These are phyloP conservation scores for Nannizziopsis arthrosporioides DNA, from an alignment of 2,329 filamentous ascomycete genomes.

Conservation along the genomic window DNA sequence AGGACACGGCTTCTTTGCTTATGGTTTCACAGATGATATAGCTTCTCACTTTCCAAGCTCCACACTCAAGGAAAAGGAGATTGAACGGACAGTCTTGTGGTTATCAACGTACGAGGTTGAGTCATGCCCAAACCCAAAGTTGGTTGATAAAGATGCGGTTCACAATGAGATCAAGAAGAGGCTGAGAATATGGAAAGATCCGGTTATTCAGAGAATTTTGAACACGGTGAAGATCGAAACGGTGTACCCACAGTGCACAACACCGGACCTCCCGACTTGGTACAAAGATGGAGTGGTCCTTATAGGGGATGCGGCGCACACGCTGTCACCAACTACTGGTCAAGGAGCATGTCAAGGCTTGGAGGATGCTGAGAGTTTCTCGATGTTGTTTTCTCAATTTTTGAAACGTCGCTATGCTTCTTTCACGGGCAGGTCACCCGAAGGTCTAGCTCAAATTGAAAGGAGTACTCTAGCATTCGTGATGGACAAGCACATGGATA, in stretches of 20 bases:
- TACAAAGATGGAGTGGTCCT: conserved; percentile 39
- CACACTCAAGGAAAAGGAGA: not conserved
- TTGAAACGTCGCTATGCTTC: conserved; percentile 15
- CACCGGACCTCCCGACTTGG: conserved; percentile 39
- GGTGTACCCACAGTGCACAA: conserved; percentile 41
- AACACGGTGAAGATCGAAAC: conserved; percentile 29
- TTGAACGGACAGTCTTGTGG: conserved; percentile 28
- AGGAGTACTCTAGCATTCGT: conserved; percentile 21
- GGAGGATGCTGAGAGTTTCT: conserved; percentile 43
- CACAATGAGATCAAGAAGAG: conserved; percentile 30
- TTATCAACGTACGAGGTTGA: conserved; percentile 37
- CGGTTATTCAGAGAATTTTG: conserved; percentile 35
- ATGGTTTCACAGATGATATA: conserved; percentile 26
- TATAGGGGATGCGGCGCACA: conserved; percentile 48
- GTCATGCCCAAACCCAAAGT: conserved; percentile 24
- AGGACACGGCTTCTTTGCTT: conserved; percentile 42
- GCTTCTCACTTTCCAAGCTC: conserved; percentile 17
- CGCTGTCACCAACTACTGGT: conserved; percentile 43
- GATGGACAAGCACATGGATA: conserved; percentile 23
- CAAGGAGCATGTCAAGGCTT: conserved; percentile 47
- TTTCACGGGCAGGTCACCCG: not conserved
- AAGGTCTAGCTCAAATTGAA: not conserved
- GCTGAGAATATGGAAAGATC: conserved; percentile 38
- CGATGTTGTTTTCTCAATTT: conserved; percentile 30
- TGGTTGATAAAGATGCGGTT: conserved; percentile 23